Conservation (phyloP, 257 asterid genomes). For the Solanum virginianum region DNA sequence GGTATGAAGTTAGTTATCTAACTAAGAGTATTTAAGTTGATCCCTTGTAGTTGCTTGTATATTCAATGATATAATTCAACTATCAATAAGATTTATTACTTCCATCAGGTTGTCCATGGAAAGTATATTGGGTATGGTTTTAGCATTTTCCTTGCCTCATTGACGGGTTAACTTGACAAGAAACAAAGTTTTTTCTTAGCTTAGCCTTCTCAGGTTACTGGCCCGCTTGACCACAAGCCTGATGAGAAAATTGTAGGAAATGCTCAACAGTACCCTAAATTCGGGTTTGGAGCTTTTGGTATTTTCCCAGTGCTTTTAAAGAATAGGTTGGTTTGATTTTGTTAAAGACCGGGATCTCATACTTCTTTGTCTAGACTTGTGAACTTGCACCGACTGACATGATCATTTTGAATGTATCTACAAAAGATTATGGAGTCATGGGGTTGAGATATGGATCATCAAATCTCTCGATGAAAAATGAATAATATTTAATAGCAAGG, state of each 20-base stretch:
- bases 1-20: too few species aligned
- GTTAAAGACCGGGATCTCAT: background rate
- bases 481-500: too few species aligned
- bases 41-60: too few species aligned
- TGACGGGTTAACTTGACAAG: background rate
- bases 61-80: too few species aligned
- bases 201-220: conserved; percentile 63
- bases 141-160: background rate
- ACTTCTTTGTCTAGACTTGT: conserved; percentile 1
- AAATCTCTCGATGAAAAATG: conserved; percentile 35
- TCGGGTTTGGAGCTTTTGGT: conserved; percentile 84
- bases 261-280: conserved; percentile 68
- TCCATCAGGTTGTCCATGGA: background rate
- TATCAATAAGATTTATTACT: too few species aligned
- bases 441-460: conserved; percentile 95
- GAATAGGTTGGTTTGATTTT: conserved; percentile 37
- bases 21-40: too few species aligned
- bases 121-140: background rate
- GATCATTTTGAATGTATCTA: conserved; percentile 21
- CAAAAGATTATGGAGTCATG: conserved; percentile 69
- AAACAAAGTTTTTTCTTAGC: conserved; percentile 44
- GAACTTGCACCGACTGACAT: background rate
- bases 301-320: conserved; percentile 60
- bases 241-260: conserved; percentile 63
- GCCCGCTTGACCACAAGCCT: conserved; percentile 61